phyloP scores from a whole-genome alignment of 2,329 filamentous ascomycete genomes.

The Claviceps pazoutovae region DNA sequence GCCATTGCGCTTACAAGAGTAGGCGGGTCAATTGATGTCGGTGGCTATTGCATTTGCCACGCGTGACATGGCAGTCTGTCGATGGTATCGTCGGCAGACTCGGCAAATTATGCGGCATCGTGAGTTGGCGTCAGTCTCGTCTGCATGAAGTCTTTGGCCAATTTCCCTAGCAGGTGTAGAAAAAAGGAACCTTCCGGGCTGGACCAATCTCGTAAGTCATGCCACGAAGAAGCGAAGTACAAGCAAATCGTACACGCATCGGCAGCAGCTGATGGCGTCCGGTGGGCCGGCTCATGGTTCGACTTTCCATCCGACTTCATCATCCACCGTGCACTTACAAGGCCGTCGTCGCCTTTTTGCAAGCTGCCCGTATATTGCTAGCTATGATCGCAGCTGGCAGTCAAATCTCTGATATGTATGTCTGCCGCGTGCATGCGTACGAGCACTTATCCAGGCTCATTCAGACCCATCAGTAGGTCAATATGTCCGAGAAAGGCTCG shows the following conservation, averaged over 20 bases:
- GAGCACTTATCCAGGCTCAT: no score
- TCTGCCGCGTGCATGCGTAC: no score
- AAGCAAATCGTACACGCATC: no score
- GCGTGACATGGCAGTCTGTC: neutral
- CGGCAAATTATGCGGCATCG: neutral
- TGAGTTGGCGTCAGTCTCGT: neutral
- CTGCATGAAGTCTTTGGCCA: neutral
- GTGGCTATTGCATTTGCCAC: slow-evolving; percentile 1
- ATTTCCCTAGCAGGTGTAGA: neutral
- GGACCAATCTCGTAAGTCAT: neutral
- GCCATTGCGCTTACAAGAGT: neutral
- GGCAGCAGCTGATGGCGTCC: no score
- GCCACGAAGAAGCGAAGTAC: no score
- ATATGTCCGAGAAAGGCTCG: neutral
- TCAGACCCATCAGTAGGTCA: neutral
- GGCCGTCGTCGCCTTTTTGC: no score
- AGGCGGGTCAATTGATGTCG: neutral
- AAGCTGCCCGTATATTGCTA: no score
- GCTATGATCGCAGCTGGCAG: no score
- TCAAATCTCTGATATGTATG: no score
- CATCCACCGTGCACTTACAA: no score
- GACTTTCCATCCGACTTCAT: no score
- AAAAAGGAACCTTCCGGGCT: neutral
- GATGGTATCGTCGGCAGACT: neutral
- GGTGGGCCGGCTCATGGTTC: no score